These are phyloP conservation scores for Podaxis carcinomalis DNA, from an alignment of 768 basidiomycete genomes.

Conservation along the genomic window DNA sequence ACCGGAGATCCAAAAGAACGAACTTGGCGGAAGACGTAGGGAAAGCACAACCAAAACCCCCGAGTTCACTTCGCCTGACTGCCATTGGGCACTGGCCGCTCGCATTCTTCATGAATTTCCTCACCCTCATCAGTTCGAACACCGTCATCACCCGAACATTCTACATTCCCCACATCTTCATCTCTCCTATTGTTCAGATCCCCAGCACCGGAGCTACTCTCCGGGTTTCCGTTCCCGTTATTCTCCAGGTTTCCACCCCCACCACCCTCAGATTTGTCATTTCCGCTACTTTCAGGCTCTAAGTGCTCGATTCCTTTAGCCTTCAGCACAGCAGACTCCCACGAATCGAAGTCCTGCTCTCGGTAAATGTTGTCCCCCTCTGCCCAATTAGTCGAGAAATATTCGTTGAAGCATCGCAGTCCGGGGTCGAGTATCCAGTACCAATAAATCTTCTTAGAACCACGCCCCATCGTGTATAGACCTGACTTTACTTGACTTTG, in stretches of 20 bases:
- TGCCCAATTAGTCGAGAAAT: background rate
- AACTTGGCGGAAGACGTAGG: no score
- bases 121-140: background rate
- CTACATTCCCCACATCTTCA: background rate
- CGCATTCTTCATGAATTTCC: background rate
- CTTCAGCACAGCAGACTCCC: background rate
- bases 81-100: no score
- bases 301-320: background rate
- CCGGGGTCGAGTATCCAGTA: background rate
- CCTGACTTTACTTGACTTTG: background rate
- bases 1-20: no score
- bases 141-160: background rate
- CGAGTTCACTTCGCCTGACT: no score
- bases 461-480: background rate
- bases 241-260: background rate
- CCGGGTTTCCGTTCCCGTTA: no score
- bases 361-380: background rate
- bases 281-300: background rate
- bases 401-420: background rate
- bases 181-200: background rate
- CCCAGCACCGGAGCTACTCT: background rate
- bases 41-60: no score
- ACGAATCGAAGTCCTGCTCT: background rate
- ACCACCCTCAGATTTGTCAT: background rate
- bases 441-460: background rate